phyloP scores from a whole-genome alignment of 371 early-diverging fungal species.

The Mortierella sp. region DNA sequence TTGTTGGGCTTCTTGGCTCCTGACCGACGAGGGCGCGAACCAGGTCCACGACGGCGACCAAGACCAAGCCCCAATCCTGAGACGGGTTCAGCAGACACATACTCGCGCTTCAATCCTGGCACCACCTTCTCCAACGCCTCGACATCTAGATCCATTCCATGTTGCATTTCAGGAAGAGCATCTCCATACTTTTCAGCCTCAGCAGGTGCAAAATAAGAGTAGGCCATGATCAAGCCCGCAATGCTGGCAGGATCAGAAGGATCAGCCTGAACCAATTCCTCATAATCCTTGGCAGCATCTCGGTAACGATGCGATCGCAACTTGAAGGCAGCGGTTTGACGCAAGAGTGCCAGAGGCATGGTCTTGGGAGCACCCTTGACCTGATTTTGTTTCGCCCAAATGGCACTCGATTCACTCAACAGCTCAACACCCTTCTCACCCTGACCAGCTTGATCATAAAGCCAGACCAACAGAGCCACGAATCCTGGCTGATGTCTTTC shows the following conservation, averaged over 20 bases:
- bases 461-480: conserved; percentile 75
- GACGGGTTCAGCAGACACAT: conserved; percentile 60
- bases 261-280: conserved; percentile 74
- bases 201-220: conserved; percentile 70
- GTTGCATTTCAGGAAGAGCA: conserved; percentile 63
- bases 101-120: conserved; percentile 72
- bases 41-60: conserved; percentile 13
- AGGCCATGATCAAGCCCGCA: conserved; percentile 77
- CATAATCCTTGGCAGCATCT: conserved; percentile 77
- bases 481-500: conserved; percentile 71
- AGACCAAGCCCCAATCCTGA: conserved; percentile 9
- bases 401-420: conserved; percentile 64
- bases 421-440: conserved; percentile 66
- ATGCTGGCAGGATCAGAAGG: conserved; percentile 73
- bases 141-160: conserved; percentile 55
- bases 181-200: conserved; percentile 76
- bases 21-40: conserved; percentile 38
- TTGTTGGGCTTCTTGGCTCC: conserved; percentile 66
- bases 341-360: conserved; percentile 61
- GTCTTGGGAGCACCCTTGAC: not conserved
- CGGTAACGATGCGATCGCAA: conserved; percentile 64
- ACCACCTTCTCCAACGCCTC: conserved; percentile 66
- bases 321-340: conserved; percentile 79
- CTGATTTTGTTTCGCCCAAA: conserved; percentile 59
- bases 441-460: conserved; percentile 74